Conservation (phyloP, 768 basidiomycete species). For the Serendipita vermifera region DNA sequence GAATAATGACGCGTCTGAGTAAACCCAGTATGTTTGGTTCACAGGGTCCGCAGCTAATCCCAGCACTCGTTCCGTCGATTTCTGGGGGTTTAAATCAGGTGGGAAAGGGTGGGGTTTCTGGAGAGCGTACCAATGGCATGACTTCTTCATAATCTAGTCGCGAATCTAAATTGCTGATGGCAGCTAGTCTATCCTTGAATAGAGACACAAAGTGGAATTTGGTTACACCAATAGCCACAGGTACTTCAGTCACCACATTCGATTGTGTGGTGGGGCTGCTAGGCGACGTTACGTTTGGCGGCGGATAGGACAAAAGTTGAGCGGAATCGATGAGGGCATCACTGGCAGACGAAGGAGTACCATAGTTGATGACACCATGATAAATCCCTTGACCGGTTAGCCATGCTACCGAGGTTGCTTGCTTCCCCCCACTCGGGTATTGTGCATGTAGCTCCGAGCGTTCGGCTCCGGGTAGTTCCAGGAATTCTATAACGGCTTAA, state of each 20-base stretch:
- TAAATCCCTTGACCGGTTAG: conserved; percentile 85
- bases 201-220: conserved; percentile 87
- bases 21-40: conserved; percentile 87
- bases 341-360: conserved; percentile 34
- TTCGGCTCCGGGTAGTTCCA: conserved; percentile 75
- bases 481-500: conserved; percentile 49
- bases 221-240: conserved; percentile 68
- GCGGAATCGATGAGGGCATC: conserved; percentile 69
- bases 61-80: conserved; percentile 55
- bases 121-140: conserved; percentile 59
- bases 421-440: conserved; percentile 26
- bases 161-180: conserved; percentile 69
- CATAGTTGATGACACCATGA: conserved; percentile 61
- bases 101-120: not conserved
- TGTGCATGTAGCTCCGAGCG: conserved; percentile 56
- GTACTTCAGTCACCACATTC: conserved; percentile 29
- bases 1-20: conserved; percentile 76
- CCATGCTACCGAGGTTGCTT: conserved; percentile 77
- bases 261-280: conserved; percentile 14
- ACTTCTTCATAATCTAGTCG: conserved; percentile 71
- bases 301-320: conserved; percentile 67
- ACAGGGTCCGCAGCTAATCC: conserved; percentile 76
- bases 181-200: conserved; percentile 64
- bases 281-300: conserved; percentile 22
- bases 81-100: conserved; percentile 33